Base-by-base conservation (phyloP, 2,329 filamentous ascomycete species). In the Cercospora zeae-maydis region DNA sequence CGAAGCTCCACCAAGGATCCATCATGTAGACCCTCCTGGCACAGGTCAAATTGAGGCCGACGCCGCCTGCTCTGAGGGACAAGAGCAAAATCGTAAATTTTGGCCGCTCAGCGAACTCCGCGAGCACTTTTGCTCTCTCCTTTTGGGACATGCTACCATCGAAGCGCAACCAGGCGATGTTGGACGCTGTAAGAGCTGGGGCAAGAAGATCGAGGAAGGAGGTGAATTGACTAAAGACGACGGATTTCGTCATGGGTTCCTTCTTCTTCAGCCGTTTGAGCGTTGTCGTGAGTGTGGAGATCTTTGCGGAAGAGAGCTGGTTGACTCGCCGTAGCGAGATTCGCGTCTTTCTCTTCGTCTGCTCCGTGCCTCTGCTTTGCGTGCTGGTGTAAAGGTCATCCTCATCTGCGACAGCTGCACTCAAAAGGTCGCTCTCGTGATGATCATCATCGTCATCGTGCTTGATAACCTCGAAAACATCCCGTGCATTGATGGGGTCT, bases 1-100 rank as follows among this genome's bases (percentile, higher is more conserved):
- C 93, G 77, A 93, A 99, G 74, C 91, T 96, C 95, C 95, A 99
- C 95, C 95, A 99, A 0, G 95, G 95, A 76, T 99, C 95, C 95
- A 99, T 98, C 90, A 99, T 96, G 79, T 89, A 99, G 4, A 99
- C 96, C 59, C 91, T 83, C 67, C 88, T 91, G 5, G 95, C 95
- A 68, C 88, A 88, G 0, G 93, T 98, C 65, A 99, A 78, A 73
- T 99, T 99, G 47, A 99, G 81, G 0, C 95, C 95, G 0, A 99
- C 95, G 24, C 95, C 96, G 4, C 96, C 95, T 0, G 96, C 95
- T 19, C 92, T 85, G 61, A 99, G 80, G 70, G 89, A 93, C 57
- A 99, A 84, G 1, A 99, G 81, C 3, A 99, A 80, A 1, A 99
- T 85, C 2, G 84, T 85, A 24, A 91, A 91, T 54, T 83, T 86